These are phyloP conservation scores for Alternaria longipes DNA, from an alignment of 2,329 filamentous ascomycete species.

Conservation along the genomic window DNA sequence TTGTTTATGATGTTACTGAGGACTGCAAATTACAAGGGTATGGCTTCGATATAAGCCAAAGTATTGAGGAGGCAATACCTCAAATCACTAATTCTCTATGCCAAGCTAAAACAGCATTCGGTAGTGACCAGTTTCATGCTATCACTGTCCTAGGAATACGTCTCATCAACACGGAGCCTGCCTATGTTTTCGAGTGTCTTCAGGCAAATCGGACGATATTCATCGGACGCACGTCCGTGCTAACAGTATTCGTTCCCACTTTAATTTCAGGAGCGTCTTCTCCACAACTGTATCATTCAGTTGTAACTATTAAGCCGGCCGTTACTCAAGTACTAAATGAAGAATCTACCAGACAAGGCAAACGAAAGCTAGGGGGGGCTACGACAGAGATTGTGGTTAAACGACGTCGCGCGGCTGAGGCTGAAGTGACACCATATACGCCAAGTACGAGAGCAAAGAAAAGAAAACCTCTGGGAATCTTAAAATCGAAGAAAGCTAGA, in stretches of 20 bases:
- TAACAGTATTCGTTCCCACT: constrained; percentile 9
- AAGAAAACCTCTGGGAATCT: background rate
- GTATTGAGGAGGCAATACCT: constrained; percentile 15
- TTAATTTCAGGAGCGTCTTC: constrained; percentile 10
- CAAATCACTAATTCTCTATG: constrained; percentile 12
- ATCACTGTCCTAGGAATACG: constrained; percentile 16
- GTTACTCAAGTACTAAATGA: constrained; percentile 8
- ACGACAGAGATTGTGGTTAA: background rate
- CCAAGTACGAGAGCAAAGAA: constrained; percentile 2
- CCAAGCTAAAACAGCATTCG: constrained; percentile 14
- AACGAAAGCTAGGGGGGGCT: constrained; percentile 9
- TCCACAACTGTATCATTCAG: constrained; percentile 10
- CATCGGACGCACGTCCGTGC: constrained; percentile 9
- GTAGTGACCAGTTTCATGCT: constrained; percentile 8
- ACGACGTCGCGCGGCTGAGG: background rate
- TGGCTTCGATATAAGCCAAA: constrained; percentile 13
- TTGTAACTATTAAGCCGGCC: background rate
- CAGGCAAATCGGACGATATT: constrained; percentile 13
- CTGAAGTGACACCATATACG: background rate
- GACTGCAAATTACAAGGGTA: constrained; percentile 12
- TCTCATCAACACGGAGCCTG: constrained; percentile 16
- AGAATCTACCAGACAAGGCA: constrained; percentile 10
- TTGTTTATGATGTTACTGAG: constrained; percentile 11
- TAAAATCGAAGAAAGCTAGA: background rate
- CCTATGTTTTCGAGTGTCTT: constrained; percentile 13